These are phyloP conservation scores for Colletotrichum cordylinicola DNA, from an alignment of 2,329 filamentous ascomycete genomes.

Conservation along the genomic window DNA sequence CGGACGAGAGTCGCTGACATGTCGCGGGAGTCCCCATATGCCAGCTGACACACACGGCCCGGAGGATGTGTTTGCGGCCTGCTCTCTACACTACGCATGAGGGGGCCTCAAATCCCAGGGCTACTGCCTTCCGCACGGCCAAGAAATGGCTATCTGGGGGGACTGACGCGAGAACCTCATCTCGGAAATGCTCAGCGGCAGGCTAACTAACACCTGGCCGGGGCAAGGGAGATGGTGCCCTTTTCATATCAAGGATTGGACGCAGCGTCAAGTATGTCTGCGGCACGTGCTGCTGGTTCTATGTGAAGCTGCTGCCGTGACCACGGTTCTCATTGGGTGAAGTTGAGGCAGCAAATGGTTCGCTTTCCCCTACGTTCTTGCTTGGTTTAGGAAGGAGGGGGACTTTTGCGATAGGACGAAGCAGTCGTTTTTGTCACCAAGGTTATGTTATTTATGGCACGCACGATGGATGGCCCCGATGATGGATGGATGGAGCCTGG, in stretches of 20 bases:
- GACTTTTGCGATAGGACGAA: background rate
- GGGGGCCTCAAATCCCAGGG: background rate
- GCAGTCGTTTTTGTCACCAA: background rate
- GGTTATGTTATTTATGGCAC: background rate
- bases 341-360: background rate
- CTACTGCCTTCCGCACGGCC: background rate
- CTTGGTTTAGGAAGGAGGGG: background rate
- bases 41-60: constrained; percentile 15
- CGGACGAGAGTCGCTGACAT: background rate
- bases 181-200: background rate
- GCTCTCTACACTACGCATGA: background rate
- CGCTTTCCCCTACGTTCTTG: background rate
- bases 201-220: background rate
- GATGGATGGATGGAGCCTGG: background rate
- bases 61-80: background rate
- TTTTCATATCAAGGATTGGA: background rate
- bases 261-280: background rate
- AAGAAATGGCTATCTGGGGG: background rate
- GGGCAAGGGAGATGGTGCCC: background rate
- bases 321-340: constrained; percentile 1
- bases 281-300: constrained; percentile 1
- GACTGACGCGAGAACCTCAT: background rate
- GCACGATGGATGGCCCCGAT: background rate
- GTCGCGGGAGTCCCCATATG: background rate
- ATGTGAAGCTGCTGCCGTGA: background rate